Conservation (phyloP, 495 filamentous ascomycete genomes). For the Penicillium manginii region DNA sequence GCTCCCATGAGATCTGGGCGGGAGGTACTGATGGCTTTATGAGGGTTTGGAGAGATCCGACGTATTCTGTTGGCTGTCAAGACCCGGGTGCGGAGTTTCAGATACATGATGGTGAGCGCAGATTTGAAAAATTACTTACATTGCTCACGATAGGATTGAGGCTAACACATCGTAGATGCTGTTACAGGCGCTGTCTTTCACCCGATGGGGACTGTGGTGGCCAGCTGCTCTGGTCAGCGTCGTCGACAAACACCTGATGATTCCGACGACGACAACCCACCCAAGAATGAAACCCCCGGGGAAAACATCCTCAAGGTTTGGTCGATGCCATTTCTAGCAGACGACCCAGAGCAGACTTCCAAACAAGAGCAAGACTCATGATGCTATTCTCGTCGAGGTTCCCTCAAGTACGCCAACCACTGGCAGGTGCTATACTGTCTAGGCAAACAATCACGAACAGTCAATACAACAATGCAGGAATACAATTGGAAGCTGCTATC, state of each 20-base stretch:
- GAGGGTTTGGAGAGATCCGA: conserved; percentile 72
- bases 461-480: too few relatives aligned
- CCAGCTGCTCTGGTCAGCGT: conserved; percentile 73
- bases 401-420: too few relatives aligned
- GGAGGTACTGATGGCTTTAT: conserved; percentile 80
- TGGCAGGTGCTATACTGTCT: too few relatives aligned
- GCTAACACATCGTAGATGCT: conserved; percentile 45
- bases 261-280: conserved; percentile 11
- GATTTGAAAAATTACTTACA: neutral
- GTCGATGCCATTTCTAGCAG: conserved; percentile 43
- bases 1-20: conserved; percentile 79
- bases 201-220: conserved; percentile 65
- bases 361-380: neutral
- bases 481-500: too few relatives aligned
- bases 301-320: conserved; percentile 73
- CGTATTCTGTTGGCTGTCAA: conserved; percentile 54
- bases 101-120: conserved; percentile 54
- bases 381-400: too few relatives aligned
- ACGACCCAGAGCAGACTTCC: neutral
- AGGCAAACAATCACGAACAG: too few relatives aligned
- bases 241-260: conserved; percentile 21
- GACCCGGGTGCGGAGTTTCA: conserved; percentile 61
- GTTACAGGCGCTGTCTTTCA: conserved; percentile 70
- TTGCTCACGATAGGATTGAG: neutral
- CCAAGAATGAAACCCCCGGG: neutral